Base-by-base conservation (phyloP, 2,329 filamentous ascomycete species). In the Leptographium lundbergii region DNA sequence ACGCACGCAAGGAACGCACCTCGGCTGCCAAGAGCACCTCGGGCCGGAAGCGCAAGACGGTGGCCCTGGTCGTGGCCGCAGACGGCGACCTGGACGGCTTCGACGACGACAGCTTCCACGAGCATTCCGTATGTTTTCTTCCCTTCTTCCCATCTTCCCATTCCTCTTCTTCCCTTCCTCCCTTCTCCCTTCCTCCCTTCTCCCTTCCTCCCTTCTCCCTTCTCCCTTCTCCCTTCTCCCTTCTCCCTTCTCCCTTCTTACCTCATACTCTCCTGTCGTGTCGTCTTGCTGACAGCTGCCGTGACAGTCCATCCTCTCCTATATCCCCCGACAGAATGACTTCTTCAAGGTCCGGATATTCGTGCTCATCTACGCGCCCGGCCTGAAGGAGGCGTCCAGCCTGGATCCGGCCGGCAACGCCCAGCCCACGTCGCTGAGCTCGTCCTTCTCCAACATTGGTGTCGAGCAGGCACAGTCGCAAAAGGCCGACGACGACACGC, bases 31-130 rank as follows among this genome's bases (percentile, higher is more conserved):
- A 50, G 55, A 54, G 34, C 57, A 50, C 51, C 7, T 2, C 48
- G 0, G 19, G 36, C 54, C 62, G 76, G 67, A 80, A 78, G 66
- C 82, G 83, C 67, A 94, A 86, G 76, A 90, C 85, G 0, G 88
- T 96, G n/a, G 91, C 86, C 9, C 82, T 97, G 66, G 87, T 96
- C 17, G 84, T 96, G 14, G 95, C 89, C 59, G 90, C 91, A 4
- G 89, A 94, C 67, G 76, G 81, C 27, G 76, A 79, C 42, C 69
- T 81, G 47, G 79, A 84, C 48, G 75, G 79, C 45, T 72, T 83
- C 51, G 81, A 84, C 48, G 81, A 85, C 10, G 81, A 77, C 67
- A 73, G 76, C 61, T 75, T 85, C 67, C 82, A 88, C 62, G 88
- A 95, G 69, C 88, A 95, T 72, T 89, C 89, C 58, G 91, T 96